Conservation (phyloP, 257 asterid genomes). For the Solanum habrochaites region DNA sequence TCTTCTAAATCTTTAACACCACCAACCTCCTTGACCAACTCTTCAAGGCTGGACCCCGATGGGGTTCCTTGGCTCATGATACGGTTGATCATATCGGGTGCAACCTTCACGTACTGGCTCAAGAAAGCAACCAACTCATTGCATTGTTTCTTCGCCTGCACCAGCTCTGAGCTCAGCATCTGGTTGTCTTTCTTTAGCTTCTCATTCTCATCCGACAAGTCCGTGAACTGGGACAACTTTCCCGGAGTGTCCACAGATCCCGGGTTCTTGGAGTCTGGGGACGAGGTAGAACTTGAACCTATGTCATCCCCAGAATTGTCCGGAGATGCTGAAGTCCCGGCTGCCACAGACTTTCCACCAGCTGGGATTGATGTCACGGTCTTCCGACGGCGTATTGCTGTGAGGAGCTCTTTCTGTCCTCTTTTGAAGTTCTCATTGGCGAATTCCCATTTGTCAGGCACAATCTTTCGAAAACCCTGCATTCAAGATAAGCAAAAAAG, state of each 20-base stretch:
- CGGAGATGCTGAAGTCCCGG: slow-evolving; percentile 18
- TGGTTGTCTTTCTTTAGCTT: slow-evolving; percentile 44
- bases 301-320: slow-evolving; percentile 49
- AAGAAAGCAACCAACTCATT: slow-evolving; percentile 47
- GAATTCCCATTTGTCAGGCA: slow-evolving; percentile 89
- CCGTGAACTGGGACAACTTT: slow-evolving; percentile 36
- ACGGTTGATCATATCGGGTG: slow-evolving; percentile 42
- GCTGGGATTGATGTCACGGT: slow-evolving; percentile 7
- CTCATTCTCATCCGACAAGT: slow-evolving; percentile 54
- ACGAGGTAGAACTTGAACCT: slow-evolving; percentile 66
- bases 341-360: slow-evolving; percentile 13
- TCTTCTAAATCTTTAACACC: not conserved
- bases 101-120: slow-evolving; percentile 42
- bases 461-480: slow-evolving; percentile 76
- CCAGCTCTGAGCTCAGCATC: slow-evolving; percentile 52
- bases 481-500: not conserved
- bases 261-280: slow-evolving; percentile 47
- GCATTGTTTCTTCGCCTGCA: slow-evolving; percentile 50
- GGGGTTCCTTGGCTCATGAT: slow-evolving; percentile 26
- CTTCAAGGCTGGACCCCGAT: slow-evolving; percentile 9
- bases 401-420: slow-evolving; percentile 54
- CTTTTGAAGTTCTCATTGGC: slow-evolving; percentile 72
- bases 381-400: slow-evolving; percentile 61
- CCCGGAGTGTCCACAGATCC: slow-evolving; percentile 43
- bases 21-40: not conserved